These are phyloP conservation scores for sweet orange (Citrus sinensis) DNA, from an alignment of 345 rosid genomes.

Conservation along the genomic window DVS_A1.0 CM039165.1:9039501-9040000, in stretches of 20 bases:
- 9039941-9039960: neutral
- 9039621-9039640: constrained; percentile 44
- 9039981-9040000: neutral
- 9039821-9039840: constrained; percentile 89
- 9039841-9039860: constrained; percentile 84
- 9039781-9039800: neutral
- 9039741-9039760: neutral
- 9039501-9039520: neutral
- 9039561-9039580: neutral
- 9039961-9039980: neutral
- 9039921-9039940: neutral
- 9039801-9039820: neutral
- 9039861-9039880: constrained; percentile 86
- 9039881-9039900: constrained; percentile 84
- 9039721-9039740: neutral
- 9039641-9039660: constrained; percentile 95
- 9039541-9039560: neutral
- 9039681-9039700: constrained; percentile 83
- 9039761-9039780: neutral
- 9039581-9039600: neutral
- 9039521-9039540: neutral
- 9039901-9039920: constrained; percentile 51
- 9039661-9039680: constrained; percentile 93
- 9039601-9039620: neutral
- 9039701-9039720: constrained; percentile 75